A percentile compares a stretch with the other conserved stretches of the same genome.
Evolutionary conservation across 768 basidiomycete species (phyloP).

Genomic region (Panaeolus papilionaceus): DNA sequence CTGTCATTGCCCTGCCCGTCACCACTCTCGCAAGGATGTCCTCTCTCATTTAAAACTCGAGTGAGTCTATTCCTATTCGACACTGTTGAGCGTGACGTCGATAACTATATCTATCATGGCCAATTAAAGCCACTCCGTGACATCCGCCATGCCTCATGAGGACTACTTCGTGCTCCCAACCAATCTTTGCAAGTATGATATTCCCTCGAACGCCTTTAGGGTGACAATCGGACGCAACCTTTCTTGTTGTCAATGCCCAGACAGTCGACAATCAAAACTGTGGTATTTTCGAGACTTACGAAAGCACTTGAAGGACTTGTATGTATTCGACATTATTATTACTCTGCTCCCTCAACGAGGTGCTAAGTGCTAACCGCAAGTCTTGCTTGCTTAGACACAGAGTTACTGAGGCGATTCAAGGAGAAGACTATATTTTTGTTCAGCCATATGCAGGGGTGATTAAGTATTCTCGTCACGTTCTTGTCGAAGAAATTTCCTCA

Average conservation of each 20-base stretch:
- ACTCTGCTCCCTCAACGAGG: neutral
- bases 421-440: neutral
- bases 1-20: neutral
- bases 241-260: neutral
- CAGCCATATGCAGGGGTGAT: neutral
- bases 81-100: neutral
- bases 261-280: constrained; percentile 2
- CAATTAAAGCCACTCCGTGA: neutral
- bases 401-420: neutral
- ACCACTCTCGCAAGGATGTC: neutral
- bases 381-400: neutral
- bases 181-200: neutral
- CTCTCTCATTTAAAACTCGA: neutral
- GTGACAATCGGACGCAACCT: neutral
- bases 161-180: neutral
- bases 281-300: neutral
- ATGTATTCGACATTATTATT: neutral
- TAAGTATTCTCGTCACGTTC: neutral
- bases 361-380: neutral
- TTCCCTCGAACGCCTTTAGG: neutral
- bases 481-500: neutral
- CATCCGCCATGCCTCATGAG: neutral
- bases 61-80: neutral
- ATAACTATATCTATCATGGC: neutral
- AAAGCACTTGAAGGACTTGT: neutral